Percentiles rank a stretch among this genome's conserved stretches.
phyloP scores from a whole-genome alignment of 2,329 filamentous ascomycete species.

The Calonectria hawksworthii region DNA sequence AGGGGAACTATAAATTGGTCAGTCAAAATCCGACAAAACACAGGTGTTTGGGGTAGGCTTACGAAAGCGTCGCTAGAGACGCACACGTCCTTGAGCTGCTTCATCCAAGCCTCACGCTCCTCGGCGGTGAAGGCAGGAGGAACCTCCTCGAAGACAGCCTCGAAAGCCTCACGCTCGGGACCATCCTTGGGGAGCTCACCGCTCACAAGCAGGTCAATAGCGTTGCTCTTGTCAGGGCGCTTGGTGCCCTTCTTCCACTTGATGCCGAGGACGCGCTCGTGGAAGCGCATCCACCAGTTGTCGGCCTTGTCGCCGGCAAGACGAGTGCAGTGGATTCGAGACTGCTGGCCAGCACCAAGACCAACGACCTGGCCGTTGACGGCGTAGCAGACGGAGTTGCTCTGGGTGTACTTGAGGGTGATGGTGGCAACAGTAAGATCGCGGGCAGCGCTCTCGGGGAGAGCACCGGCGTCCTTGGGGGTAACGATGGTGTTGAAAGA shows the following conservation, averaged over 20 bases:
- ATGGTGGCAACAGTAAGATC: conserved; percentile 97
- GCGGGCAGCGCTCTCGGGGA: conserved; percentile 86
- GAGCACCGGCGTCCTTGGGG: conserved; percentile 80
- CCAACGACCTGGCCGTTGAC: conserved; percentile 94
- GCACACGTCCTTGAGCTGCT: conserved; percentile 84
- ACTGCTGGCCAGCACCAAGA: conserved; percentile 96
- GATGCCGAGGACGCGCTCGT: conserved; percentile 87
- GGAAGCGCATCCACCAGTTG: conserved; percentile 99
- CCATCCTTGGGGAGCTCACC: conserved; percentile 88
- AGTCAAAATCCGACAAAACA: conserved; percentile 30
- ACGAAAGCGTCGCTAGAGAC: conserved; percentile 96
- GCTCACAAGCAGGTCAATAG: conserved; percentile 94
- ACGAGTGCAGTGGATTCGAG: conserved; percentile 97
- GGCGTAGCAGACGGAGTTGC: conserved; percentile 98
- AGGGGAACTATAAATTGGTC: conserved; percentile 80
- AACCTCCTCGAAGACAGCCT: conserved; percentile 90
- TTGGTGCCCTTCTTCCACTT: conserved; percentile 99
- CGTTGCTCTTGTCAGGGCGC: conserved; percentile 97
- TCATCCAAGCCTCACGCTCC: conserved; percentile 89
- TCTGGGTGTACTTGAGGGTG: conserved; percentile 98
- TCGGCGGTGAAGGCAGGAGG: conserved; percentile 85
- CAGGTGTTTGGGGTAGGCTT: conserved; percentile 57
- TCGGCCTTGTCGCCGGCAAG: conserved; percentile 98
- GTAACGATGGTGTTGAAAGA: conserved; percentile 90
- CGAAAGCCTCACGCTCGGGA: conserved; percentile 87